Percentiles rank a stretch among this genome's conserved stretches.
phyloP scores from a whole-genome alignment of 352 stramenopile species.

The Pythium plurisporium region DNA sequence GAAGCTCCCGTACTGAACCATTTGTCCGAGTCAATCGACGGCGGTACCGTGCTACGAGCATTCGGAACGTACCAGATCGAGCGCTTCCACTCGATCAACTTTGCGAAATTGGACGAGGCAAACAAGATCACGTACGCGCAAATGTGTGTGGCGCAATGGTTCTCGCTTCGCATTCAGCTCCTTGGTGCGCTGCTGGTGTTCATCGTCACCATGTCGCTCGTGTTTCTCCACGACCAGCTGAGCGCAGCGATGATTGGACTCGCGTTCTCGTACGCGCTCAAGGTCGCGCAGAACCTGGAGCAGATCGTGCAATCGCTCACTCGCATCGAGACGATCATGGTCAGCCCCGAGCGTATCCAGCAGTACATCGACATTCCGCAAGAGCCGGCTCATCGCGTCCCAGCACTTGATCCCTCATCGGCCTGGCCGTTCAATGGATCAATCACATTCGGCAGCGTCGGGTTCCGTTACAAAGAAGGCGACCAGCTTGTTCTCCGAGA shows the following conservation, averaged over 20 bases:
- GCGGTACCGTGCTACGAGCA: constrained; percentile 38
- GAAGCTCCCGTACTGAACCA: constrained; percentile 44
- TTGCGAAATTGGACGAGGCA: constrained; percentile 17
- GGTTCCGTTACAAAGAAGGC: constrained; percentile 86
- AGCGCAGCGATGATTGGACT: constrained; percentile 71
- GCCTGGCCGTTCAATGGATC: constrained; percentile 79
- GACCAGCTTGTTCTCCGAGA: constrained; percentile 35
- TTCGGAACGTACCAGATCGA: constrained; percentile 34
- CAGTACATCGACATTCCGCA: constrained; percentile 55
- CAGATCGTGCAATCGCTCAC: constrained; percentile 53
- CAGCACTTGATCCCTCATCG: constrained; percentile 13
- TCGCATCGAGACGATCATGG: constrained; percentile 54
- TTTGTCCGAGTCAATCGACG: constrained; percentile 47
- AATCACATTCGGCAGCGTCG: constrained; percentile 81
- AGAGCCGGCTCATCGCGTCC: constrained; percentile 13
- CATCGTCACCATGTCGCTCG: constrained; percentile 37
- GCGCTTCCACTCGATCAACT: constrained; percentile 38
- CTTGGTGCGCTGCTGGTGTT: constrained; percentile 87
- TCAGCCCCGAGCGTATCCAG: constrained; percentile 75
- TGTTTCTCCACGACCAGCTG: constrained; percentile 28
- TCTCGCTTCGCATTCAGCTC: constrained; percentile 51
- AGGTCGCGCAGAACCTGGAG: constrained; percentile 70
- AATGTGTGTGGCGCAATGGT: constrained; percentile 42
- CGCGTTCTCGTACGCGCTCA: constrained; percentile 76
- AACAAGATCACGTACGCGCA: constrained; percentile 24